Base-by-base conservation (phyloP, 371 early-diverging fungal species). In the Cokeromyces recurvatus region DNA sequence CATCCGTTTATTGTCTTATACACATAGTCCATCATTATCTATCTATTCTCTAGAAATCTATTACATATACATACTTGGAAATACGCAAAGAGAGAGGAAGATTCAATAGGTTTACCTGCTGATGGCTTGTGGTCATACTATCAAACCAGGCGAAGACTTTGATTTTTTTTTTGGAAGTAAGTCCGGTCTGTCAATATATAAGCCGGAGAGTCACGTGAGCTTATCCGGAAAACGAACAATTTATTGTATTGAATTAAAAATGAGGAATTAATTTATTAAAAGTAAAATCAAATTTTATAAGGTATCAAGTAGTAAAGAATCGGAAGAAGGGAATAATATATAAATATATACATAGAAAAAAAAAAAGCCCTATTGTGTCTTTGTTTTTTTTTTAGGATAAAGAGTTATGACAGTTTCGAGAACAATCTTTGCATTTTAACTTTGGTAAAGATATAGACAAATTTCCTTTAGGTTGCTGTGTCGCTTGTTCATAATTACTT, bases 41-140 rank as follows among this genome's bases (percentile, higher is more conserved):
- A 32, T 43, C 27, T 44, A 20, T 17, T 39, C 29, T 12, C 7
- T 14, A 11, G 35, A 9, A 34, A 15, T 31, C 39, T 29, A n/a
- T n/a, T n/a, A n/a, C n/a, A 41, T 14, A 46, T 46, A 53, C 53
- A 46, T 53, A 53, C 53, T 53, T 53, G 41, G 52, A 52, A n/a
- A 52, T 52, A 52, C 46, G 53, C 53, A 53, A 53, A 46, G 46
- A 53, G 53, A 53, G 53, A 53, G 53, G 53, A 46, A 46, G 53
- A 53, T 53, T 53, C 46, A 46, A 53, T 46, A n/a, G n/a, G n/a
- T n/a, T n/a, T n/a, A n/a, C n/a, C n/a, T n/a, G n/a, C n/a, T n/a
- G n/a, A n/a, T n/a, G n/a, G n/a, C n/a, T n/a, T n/a, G n/a, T n/a
- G n/a, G n/a, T n/a, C n/a, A n/a, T n/a, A n/a, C n/a, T n/a, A n/a